Conservation (phyloP, 2,329 filamentous ascomycete species). For the Phaeosphaeria sp. region DNA sequence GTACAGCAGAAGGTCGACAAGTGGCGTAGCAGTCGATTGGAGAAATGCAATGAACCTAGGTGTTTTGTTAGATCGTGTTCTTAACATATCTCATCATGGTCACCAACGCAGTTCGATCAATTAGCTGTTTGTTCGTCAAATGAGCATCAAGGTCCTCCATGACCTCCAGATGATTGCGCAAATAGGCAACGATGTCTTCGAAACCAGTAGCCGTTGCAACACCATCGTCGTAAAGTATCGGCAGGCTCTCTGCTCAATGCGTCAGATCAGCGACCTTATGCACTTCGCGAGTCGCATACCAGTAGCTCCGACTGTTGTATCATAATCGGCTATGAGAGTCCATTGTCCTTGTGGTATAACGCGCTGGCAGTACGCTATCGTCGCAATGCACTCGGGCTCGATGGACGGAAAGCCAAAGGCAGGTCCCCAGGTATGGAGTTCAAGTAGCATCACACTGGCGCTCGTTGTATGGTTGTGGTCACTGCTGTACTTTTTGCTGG, state of each 20-base stretch:
- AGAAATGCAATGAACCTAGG: slow-evolving; percentile 68
- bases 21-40: slow-evolving; percentile 73
- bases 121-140: slow-evolving; percentile 40
- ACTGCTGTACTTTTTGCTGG: not conserved
- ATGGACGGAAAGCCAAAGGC: slow-evolving; percentile 90
- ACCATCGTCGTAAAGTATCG: slow-evolving; percentile 62
- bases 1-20: slow-evolving; percentile 88
- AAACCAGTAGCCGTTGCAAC: slow-evolving; percentile 66
- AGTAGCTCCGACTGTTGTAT: slow-evolving; percentile 73
- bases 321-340: slow-evolving; percentile 54
- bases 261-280: slow-evolving; percentile 5
- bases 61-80: not conserved
- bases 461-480: not conserved
- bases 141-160: slow-evolving; percentile 38
- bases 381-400: slow-evolving; percentile 87
- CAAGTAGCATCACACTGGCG: slow-evolving; percentile 60
- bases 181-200: slow-evolving; percentile 65
- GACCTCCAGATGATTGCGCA: slow-evolving; percentile 47
- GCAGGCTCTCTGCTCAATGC: slow-evolving; percentile 58
- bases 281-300: slow-evolving; percentile 38
- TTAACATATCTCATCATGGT: not conserved
- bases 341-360: slow-evolving; percentile 62
- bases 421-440: slow-evolving; percentile 89
- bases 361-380: slow-evolving; percentile 76
- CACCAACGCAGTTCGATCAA: slow-evolving; percentile 52